Base-by-base conservation (phyloP, 371 early-diverging fungal genomes). In the Actinomortierella ambigua region DNA sequence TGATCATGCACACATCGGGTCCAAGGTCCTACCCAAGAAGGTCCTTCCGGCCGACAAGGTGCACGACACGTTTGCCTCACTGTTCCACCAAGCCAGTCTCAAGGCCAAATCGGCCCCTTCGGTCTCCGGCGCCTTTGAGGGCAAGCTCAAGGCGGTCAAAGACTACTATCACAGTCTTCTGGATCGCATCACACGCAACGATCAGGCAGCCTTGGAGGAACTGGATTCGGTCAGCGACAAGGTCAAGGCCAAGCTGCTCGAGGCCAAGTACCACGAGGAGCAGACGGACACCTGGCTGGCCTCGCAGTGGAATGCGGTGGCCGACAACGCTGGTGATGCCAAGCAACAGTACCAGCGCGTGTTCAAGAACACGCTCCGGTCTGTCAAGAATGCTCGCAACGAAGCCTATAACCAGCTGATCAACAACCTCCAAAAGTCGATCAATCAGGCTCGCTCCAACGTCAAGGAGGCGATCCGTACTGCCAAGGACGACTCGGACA, bases 201-300 rank as follows among this genome's bases (percentile, higher is more conserved):
- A 73, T 17, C 47, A 66, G 9, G 61, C 50, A 17, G 73, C 73
- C 0, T 1, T 66, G n/a, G 52, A 60, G n/a, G 73, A 73, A 27
- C 39, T 73, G 40, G 73, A 73, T 13, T 22, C 17, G n/a, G n/a
- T 66, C 18, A 27, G 26, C 20, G 73, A 73, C 63, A 73, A 63
- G 55, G 26, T 57, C 51, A 73, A 63, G 48, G 50, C 53, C 40
- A 66, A 56, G 27, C 47, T 73, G 28, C 66, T 66, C 34, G 73
- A 73, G 41, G 67, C 63, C 59, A 73, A 73, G 60, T 73, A 57
- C 54, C 63, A 62, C 18, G 73, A 73, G 29, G 73, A 73, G 39
- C 73, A 73, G 29, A 66, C 67, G 13, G 73, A 73, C 40, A 42
- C 67, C 1, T 73, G 73, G 73, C 34, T 73, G 50, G 59, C 61